Evolutionary conservation across 805 yeast species (phyloP).

Genomic region (Spathaspora arborariae): DNA sequence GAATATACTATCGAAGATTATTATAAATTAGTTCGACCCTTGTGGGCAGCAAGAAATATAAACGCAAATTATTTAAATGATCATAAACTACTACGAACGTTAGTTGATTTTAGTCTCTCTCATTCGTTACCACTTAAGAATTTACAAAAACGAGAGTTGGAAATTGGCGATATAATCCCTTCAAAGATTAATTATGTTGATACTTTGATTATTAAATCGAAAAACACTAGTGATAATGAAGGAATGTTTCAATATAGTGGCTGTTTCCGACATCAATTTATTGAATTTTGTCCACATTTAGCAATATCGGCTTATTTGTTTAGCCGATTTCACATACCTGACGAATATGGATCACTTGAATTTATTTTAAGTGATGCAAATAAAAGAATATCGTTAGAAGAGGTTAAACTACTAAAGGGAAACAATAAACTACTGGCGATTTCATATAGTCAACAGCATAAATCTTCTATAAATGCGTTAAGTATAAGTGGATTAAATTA

Average conservation of each 20-base stretch:
- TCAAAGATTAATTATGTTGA: conserved; percentile 8
- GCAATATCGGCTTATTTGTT: conserved; percentile 26
- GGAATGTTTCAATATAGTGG: conserved; percentile 13
- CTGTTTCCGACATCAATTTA: conserved; percentile 18
- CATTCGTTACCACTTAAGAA: conserved; percentile 18
- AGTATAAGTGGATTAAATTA: conserved; percentile 15
- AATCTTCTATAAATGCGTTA: conserved; percentile 18
- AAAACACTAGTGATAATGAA: conserved; percentile 4
- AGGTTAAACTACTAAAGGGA: conserved; percentile 22
- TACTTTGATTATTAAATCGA: conserved; percentile 2
- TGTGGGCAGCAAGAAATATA: conserved; percentile 13
- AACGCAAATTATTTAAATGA: conserved; percentile 13
- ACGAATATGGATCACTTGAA: conserved; percentile 13
- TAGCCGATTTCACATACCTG: conserved; percentile 25
- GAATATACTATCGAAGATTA: conserved; percentile 15
- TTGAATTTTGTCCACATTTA: conserved; percentile 25
- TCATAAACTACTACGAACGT: conserved; percentile 21
- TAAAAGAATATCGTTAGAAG: conserved; percentile 9
- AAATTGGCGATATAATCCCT: conserved; percentile 15
- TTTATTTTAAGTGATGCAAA: conserved; percentile 6
- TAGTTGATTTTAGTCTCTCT: conserved; percentile 22
- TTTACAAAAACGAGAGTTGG: conserved; percentile 22
- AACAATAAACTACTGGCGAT: conserved; percentile 19
- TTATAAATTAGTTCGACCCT: conserved; percentile 14
- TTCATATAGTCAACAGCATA: conserved; percentile 25